A percentile compares a stretch with the other conserved stretches of the same genome.
These are phyloP conservation scores for Alternaria viburni DNA, from an alignment of 2,329 filamentous ascomycete genomes.

Conservation along the genomic window DNA sequence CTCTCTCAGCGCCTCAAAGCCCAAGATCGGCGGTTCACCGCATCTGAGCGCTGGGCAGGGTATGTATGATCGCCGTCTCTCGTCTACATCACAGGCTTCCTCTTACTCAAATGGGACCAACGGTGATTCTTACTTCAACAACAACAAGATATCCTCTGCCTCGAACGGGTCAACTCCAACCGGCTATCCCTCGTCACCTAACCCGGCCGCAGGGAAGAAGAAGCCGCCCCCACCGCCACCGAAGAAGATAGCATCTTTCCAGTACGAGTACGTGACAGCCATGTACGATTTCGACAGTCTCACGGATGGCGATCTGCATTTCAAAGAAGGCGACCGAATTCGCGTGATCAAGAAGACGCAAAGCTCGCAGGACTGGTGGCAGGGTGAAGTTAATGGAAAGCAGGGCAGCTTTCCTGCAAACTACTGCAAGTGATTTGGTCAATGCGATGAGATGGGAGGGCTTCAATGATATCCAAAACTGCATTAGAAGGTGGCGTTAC, in stretches of 20 bases:
- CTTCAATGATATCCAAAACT: conserved; percentile 28
- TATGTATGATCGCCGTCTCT: conserved; percentile 38
- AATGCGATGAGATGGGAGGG: background rate
- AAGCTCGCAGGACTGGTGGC: conserved; percentile 87
- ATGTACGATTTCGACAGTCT: conserved; percentile 78
- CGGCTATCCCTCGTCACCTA: conserved; percentile 44
- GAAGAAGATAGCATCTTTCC: conserved; percentile 61
- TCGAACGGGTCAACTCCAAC: conserved; percentile 35
- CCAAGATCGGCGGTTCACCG: conserved; percentile 43
- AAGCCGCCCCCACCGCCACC: conserved; percentile 74
- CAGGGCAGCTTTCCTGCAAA: conserved; percentile 83
- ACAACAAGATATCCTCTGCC: conserved; percentile 53
- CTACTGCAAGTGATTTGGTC: conserved; percentile 64
- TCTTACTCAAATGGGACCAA: conserved; percentile 38
- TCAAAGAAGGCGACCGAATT: conserved; percentile 79
- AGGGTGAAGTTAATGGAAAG: conserved; percentile 73
- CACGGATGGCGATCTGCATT: conserved; percentile 72
- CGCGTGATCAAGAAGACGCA: conserved; percentile 78
- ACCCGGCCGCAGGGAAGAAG: conserved; percentile 65
- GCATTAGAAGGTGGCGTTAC: conserved; percentile 29
- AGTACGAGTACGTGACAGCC: conserved; percentile 69
- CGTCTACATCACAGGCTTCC: conserved; percentile 41
- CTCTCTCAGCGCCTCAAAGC: conserved; percentile 43
- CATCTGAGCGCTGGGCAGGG: conserved; percentile 41
- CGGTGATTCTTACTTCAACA: conserved; percentile 48